Conservation (phyloP, 1,139 yeast genomes). For the Candida mesenterica region DNA sequence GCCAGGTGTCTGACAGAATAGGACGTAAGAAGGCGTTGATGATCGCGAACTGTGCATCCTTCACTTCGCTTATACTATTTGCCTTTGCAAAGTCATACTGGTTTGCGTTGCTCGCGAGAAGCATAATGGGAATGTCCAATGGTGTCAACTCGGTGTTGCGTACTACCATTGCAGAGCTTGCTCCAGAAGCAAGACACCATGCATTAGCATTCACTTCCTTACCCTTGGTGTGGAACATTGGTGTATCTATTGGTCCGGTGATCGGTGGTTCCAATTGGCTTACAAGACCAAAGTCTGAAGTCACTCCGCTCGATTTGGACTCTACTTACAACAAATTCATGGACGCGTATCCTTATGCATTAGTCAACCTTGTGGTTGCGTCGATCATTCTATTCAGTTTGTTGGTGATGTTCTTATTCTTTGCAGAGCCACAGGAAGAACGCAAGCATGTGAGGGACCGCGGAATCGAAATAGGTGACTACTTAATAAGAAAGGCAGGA, state of each 20-base stretch:
- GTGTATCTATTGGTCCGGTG: constrained; percentile 54
- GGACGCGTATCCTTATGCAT: constrained; percentile 50
- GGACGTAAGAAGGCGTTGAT: constrained; percentile 62
- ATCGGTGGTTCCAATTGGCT: constrained; percentile 47
- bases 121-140: constrained; percentile 54
- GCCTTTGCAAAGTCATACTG: constrained; percentile 53
- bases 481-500: constrained; percentile 33
- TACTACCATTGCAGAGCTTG: constrained; percentile 60
- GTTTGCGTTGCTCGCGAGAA: constrained; percentile 52
- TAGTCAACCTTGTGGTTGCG: constrained; percentile 56
- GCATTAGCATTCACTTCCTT: constrained; percentile 61
- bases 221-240: constrained; percentile 60
- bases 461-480: constrained; percentile 54
- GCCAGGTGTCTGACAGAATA: constrained; percentile 49
- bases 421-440: constrained; percentile 58
- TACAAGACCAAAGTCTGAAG: constrained; percentile 25
- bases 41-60: constrained; percentile 51
- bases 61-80: constrained; percentile 45
- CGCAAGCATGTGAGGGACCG: constrained; percentile 41
- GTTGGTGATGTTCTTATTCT: constrained; percentile 44
- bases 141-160: constrained; percentile 63
- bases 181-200: constrained; percentile 54
- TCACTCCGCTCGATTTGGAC: neutral
- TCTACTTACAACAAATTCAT: constrained; percentile 25
- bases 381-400: constrained; percentile 37